phyloP scores from a whole-genome alignment of 2,329 filamentous ascomycete species.

The Diaporthe destruens region DNA sequence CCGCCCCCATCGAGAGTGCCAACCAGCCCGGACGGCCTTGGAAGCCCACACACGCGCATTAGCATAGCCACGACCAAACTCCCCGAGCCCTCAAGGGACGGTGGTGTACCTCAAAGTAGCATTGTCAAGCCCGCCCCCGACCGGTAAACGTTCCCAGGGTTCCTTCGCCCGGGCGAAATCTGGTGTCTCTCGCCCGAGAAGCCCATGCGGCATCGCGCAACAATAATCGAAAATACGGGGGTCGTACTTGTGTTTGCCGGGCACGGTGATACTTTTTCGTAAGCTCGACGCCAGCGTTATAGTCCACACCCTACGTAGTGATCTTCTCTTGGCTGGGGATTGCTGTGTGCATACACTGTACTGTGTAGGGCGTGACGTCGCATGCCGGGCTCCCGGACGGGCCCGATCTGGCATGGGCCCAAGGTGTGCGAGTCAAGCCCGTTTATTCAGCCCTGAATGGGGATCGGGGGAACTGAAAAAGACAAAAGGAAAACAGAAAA shows the following conservation, averaged over 20 bases:
- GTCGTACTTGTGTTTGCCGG: background rate
- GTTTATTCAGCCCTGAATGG: constrained; percentile 11
- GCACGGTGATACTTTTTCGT: constrained; percentile 22
- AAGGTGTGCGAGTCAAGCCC: constrained; percentile 14
- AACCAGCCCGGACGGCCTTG: background rate
- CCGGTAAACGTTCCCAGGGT: too few species aligned
- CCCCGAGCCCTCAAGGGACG: background rate
- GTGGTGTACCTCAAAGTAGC: background rate
- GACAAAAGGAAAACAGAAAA: too few species aligned
- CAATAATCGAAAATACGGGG: constrained; percentile 13
- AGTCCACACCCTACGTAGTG: constrained; percentile 20
- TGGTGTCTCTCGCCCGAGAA: background rate
- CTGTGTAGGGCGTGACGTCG: background rate
- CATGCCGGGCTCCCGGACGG: constrained; percentile 20
- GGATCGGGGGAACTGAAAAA: background rate
- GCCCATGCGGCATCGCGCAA: background rate
- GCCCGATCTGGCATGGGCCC: constrained; percentile 9
- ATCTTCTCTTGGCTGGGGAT: constrained; percentile 3
- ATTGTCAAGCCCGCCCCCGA: background rate
- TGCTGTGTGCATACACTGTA: too few species aligned
- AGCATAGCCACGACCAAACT: background rate
- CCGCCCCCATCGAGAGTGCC: background rate
- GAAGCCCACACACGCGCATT: background rate
- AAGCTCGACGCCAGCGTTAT: constrained; percentile 3
- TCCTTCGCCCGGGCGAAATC: background rate